Conservation (phyloP, 345 rosid genomes). For the Iberis pinnata region DNA sequence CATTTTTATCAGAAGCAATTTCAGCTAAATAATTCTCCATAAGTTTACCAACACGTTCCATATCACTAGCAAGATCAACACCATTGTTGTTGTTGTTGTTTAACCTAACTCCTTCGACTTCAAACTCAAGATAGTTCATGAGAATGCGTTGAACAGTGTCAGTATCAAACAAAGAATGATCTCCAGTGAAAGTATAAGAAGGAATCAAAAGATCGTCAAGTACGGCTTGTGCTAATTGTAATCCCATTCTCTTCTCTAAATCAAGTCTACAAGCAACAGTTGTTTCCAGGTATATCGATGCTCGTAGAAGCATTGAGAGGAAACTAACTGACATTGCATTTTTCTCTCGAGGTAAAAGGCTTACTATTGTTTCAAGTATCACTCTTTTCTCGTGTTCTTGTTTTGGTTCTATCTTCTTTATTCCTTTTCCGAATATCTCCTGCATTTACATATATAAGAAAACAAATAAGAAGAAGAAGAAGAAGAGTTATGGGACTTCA, state of each 20-base stretch:
- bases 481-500: no score
- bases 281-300: conserved; percentile 81
- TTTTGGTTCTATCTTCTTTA: conserved; percentile 66
- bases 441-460: conserved; percentile 30
- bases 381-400: conserved; percentile 89
- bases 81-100: conserved; percentile 17
- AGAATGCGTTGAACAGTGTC: conserved; percentile 76
- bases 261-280: conserved; percentile 92
- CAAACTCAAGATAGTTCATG: conserved; percentile 58
- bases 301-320: conserved; percentile 78
- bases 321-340: conserved; percentile 81
- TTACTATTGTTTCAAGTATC: conserved; percentile 73
- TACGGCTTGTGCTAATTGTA: conserved; percentile 74
- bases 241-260: conserved; percentile 79
- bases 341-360: conserved; percentile 79
- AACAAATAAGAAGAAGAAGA: no score
- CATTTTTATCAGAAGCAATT: conserved; percentile 70
- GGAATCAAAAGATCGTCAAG: conserved; percentile 85
- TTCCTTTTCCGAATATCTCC: conserved; percentile 75
- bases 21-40: conserved; percentile 89
- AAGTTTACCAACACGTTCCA: conserved; percentile 44
- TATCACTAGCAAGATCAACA: conserved; percentile 44
- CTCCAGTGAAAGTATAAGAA: conserved; percentile 39
- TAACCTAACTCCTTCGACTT: conserved; percentile 35
- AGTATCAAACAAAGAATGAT: conserved; percentile 67